Base-by-base conservation (phyloP, 768 basidiomycete species). In the Sarcodon aspratus region DNA sequence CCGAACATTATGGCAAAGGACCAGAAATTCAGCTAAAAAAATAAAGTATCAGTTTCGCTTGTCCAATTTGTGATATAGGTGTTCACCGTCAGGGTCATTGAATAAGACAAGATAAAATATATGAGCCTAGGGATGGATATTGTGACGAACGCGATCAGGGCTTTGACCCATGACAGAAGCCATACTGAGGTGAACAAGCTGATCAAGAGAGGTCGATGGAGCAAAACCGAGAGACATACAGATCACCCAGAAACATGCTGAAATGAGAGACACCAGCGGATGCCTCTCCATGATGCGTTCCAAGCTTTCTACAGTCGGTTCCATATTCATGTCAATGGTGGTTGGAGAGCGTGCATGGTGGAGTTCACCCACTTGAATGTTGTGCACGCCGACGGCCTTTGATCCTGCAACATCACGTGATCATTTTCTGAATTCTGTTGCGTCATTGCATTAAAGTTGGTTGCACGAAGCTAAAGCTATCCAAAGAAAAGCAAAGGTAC, bases 231-330 rank as follows among this genome's bases (percentile, higher is more conserved):
- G 47, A 36, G 36, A 81, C 88, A 54, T 61, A 91, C 88, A 55
- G 46, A 88, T 77, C 21, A 84, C 84, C 84, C 87, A 90, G 63
- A 90, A 90, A 58, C 75, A 85, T 7, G 89, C 86, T 15, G 86
- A 84, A 18, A 88, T 66, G 38, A 91, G 67, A 10, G 85, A 82
- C 44, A 90, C 71, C 21, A 91, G 67, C 9, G 88, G 87, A 56
- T 90, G 88, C 50, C 72, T 56, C 32, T 60, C 55, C 35, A 56
- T 31, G 55, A 54, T 34, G 44, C 48, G 15, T 56, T 54, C 1
- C 46, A 32, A 9, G 51, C 9, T 9, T 54, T 27, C 54, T 51
- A 55, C 11, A 3, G 48, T 18, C 2, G 58, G 17, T 1, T 66
- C 63, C 64, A 65, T 65, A 17, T 42, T 27, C 21, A 5, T 27